A percentile compares a stretch with the other conserved stretches of the same genome.
Conservation (phyloP, 129 eudicot species). For the Lactuca sativa region DNA sequence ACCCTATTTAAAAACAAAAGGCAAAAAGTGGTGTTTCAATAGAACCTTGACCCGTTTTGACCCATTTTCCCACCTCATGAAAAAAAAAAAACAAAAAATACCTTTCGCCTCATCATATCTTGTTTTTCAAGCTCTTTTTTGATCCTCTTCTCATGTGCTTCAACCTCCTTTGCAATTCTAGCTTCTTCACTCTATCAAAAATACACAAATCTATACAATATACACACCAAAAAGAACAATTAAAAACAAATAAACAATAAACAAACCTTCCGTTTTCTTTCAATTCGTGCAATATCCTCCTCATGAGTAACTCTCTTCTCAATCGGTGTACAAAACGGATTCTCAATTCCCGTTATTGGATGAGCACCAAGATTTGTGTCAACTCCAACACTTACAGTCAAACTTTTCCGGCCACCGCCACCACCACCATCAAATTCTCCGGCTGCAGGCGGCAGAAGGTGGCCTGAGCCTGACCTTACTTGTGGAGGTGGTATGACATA, state of each 20-base stretch:
- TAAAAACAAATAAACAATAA: neutral
- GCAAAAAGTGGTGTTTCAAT: too few relatives aligned
- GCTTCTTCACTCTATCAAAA: constrained; percentile 74
- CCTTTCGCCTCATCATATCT: constrained; percentile 86
- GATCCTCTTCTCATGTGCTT: constrained; percentile 84
- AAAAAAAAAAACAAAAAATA: constrained; percentile 21
- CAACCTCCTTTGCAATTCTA: constrained; percentile 87
- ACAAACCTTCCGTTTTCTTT: constrained; percentile 83
- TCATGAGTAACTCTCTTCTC: constrained; percentile 53
- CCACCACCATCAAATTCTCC: constrained; percentile 48
- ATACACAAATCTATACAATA: constrained; percentile 15
- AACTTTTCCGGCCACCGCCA: constrained; percentile 29
- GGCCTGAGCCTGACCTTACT: constrained; percentile 47
- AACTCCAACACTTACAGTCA: constrained; percentile 34
- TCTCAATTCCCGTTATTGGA: constrained; percentile 56
- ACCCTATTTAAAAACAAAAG: neutral
- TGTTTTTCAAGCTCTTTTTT: constrained; percentile 90
- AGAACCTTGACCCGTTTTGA: constrained; percentile 2
- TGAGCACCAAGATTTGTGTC: constrained; percentile 55
- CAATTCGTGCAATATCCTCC: constrained; percentile 56
- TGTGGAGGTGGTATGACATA: constrained; percentile 56
- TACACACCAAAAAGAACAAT: neutral
- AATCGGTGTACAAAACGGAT: constrained; percentile 51
- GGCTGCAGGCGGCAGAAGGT: constrained; percentile 40
- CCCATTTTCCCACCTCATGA: constrained; percentile 10